Base-by-base conservation (phyloP, 345 rosid species). In the Hevea brasiliensis region DNA sequence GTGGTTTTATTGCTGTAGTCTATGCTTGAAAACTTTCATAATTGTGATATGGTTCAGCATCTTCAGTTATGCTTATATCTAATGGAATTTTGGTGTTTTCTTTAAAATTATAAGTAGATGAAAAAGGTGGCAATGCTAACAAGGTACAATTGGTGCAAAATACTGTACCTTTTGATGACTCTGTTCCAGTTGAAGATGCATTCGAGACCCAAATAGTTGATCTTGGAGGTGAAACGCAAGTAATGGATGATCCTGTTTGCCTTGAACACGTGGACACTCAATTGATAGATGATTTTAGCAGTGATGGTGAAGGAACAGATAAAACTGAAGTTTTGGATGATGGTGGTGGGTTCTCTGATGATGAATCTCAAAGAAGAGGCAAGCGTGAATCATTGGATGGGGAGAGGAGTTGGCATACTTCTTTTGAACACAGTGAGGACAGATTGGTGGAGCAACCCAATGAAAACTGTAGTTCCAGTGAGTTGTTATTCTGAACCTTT, bases 281-380 rank as follows among this genome's bases (percentile, higher is more conserved):
- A 32, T 44, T 74, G 68, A 18, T 74, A 35, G 81, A 81, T 24
- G 79, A 64, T 53, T 24, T 44, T 9, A 83, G 81, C 80, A 66
- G 82, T 78, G 87, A 86, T 56, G 83, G 79, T 83, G 93, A 87
- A 79, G 86, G 70, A 71, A 78, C 81, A 0, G 77, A 74, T 42
- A 74, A 64, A 75, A 91, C 92, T 60, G 87, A 81, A 81, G 79
- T 80, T 72, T 76, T 87, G 81, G 82, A 63, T 65, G 79, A 77
- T 6, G 70, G 27, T 55, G 76, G 51, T 61, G 87, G 79, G 69
- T 59, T 79, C 54, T 76, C 68, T 51, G 91, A 80, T 73, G 84
- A 66, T 53, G 86, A 84, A 58, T 55, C 71, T 2, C 68, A 13
- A 44, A 54, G 79, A 53, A 47, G 72, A 76, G 81, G 66, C 1